These are phyloP conservation scores for Ganoderma boninense DNA, from an alignment of 1,284 basidiomycete species.

Conservation along the genomic window DNA sequence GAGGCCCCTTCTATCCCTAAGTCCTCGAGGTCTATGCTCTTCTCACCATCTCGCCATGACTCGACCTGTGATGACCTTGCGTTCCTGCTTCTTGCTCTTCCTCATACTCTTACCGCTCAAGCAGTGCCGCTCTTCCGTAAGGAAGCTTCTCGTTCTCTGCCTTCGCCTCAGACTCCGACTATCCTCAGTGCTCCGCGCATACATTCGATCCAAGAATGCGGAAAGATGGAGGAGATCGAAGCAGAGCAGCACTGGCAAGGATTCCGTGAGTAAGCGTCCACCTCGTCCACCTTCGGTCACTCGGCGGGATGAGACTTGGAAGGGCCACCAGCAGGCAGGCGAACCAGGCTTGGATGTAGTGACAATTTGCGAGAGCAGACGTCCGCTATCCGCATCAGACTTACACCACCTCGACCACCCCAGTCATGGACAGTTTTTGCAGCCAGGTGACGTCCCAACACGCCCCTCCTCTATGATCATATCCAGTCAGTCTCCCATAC, in stretches of 20 bases:
- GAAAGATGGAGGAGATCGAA: not conserved
- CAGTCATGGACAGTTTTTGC: slow-evolving; percentile 19
- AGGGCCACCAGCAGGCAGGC: not conserved
- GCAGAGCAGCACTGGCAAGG: not conserved
- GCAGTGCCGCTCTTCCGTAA: not conserved
- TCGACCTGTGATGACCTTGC: not conserved
- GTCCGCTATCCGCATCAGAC: slow-evolving; percentile 29
- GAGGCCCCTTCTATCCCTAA: not conserved
- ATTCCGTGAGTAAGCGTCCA: not conserved
- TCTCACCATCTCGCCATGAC: not conserved
- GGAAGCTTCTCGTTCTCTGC: too few species aligned
- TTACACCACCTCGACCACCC: slow-evolving; percentile 21
- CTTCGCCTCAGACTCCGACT: not conserved
- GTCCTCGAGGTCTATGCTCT: too few species aligned
- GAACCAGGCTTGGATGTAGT: not conserved
- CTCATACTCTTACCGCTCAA: not conserved
- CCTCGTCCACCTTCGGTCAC: not conserved
- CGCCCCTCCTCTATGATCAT: slow-evolving; percentile 27
- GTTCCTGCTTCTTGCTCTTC: not conserved
- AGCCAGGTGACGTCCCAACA: slow-evolving; percentile 22
- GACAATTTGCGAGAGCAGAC: slow-evolving; percentile 25
- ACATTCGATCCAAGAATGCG: not conserved
- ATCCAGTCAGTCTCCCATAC: slow-evolving; percentile 21
- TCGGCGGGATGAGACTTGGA: not conserved
- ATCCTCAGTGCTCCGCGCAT: not conserved